Conservation (phyloP, 768 basidiomycete species). For the Russula ochroleuca region DNA sequence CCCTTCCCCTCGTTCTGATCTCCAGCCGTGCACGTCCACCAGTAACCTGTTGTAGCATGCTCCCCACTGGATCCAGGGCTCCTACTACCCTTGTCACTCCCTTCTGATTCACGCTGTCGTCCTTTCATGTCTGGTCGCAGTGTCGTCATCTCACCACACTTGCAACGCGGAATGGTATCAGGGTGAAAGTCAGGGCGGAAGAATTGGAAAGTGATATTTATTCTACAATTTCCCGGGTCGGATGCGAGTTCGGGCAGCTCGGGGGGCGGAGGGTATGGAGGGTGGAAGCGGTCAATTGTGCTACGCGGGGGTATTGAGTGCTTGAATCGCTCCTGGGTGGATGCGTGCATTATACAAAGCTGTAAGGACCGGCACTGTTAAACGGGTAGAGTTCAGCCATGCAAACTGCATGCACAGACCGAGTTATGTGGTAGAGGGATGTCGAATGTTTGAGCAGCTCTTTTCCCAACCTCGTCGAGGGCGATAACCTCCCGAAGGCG, state of each 20-base stretch:
- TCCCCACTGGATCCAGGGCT: conserved; percentile 30
- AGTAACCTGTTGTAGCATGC: conserved; percentile 47
- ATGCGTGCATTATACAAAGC: conserved; percentile 86
- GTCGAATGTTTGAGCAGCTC: conserved; percentile 69
- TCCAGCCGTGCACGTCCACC: conserved; percentile 80
- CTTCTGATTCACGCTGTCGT: conserved; percentile 35
- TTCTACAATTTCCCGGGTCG: conserved; percentile 34
- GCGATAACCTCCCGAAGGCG: conserved; percentile 76
- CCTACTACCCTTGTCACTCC: conserved; percentile 20
- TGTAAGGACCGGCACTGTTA: conserved; percentile 30
- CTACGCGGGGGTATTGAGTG: conserved; percentile 71
- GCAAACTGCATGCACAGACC: conserved; percentile 38
- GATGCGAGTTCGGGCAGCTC: conserved; percentile 19
- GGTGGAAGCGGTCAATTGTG: conserved; percentile 67
- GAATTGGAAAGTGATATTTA: conserved; percentile 85
- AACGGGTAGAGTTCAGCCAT: conserved; percentile 6
- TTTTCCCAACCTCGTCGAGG: conserved; percentile 49
- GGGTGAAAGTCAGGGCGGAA: conserved; percentile 79
- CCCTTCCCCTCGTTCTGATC: conserved; percentile 83
- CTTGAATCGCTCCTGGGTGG: conserved; percentile 78
- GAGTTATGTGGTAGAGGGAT: conserved; percentile 76
- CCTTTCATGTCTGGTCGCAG: conserved; percentile 79
- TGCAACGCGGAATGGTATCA: conserved; percentile 60
- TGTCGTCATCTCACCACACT: conserved; percentile 66
- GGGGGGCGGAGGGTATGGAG: conserved; percentile 41